Evolutionary conservation across 108 stramenopile species (phyloP), one percentile per base, ranked within the genome.

Genomic region (Conticribra guillardii): DNA sequence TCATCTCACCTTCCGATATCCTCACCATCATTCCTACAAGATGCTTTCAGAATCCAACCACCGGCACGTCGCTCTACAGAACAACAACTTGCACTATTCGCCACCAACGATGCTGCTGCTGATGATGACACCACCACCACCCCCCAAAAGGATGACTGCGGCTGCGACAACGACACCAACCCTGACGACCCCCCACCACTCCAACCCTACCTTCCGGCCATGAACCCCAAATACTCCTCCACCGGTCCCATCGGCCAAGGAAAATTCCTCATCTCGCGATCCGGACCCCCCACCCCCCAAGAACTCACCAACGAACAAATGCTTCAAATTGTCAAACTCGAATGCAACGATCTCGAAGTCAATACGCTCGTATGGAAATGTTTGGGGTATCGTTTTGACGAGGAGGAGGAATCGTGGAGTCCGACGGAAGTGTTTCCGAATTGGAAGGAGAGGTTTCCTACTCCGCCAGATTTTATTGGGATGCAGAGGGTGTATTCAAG

Each of bases 291-390:
- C 9, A 82, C 75, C 1, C 22, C 49, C 32, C 83, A 89, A 46
- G 96, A 96, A 78, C 58, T 96, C 31, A 65, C 82, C 31, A 92
- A 94, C 70, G 93, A 90, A 47, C 87, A 96, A 66, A 75, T 96
- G 60, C 63, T 89, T 0, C 61, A 69, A 46, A 96, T 97, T 61
- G 74, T 96, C 24, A 64, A 50, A 60, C 72, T 82, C 24, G 81
- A 84, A 65, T 82, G 87, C 50, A 82, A 76, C 44, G 96, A 98
- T 67, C 67, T 96, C 52, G 94, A 97, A 80, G 87, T 91, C 30
- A 97, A 97, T 64, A 91, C 89, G 14, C 71, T 98, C 15, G 89
- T 91, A 1, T 98, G 98, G 98, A 97, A 96, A 54, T 97, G 96
- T 66, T 69, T 98, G 56, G 98, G 97, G 45, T 96, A 96, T 82